Evolutionary conservation across 2,329 filamentous ascomycete genomes (phyloP), one percentile per base, ranked within the genome.

Genomic region (Fusarium domesticum): DNA sequence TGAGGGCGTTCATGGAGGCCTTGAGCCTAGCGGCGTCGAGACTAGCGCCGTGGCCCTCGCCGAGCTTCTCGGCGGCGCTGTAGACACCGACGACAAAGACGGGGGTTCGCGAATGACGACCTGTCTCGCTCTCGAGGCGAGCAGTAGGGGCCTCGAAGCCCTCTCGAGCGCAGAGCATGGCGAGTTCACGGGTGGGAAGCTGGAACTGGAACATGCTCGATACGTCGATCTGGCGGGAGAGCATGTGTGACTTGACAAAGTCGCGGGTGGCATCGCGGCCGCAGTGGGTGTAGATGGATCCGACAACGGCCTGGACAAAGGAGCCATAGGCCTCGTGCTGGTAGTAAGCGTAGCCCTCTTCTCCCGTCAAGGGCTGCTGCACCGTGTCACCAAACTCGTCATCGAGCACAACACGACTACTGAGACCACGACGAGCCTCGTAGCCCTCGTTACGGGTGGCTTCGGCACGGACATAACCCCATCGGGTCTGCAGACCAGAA

Each of bases 31-130:
- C 92, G 59, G 89, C 80, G 54, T 89, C 77, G 44, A 97, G 73
- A 67, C 80, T 91, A 37, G 85, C 73, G 18, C 87, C 93, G 16
- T 84, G 78, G n/a, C 84, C 93, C 72, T 98, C 92, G 43, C 92
- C 93, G 33, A 98, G 76, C 77, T 93, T 92, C 65, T 98, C 91
- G 48, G 77, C 75, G 39, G 92, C 93, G 56, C 87, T 95, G 73
- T 87, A 98, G 50, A 98, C 91, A 46, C 92, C 93, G 12, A 98
- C 91, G 20, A 96, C 83, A 62, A 85, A 97, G 14, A 98, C 93
- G 14, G 93, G 92, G 47, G 87, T 87, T 65, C 87, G 81, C 60
- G 87, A 93, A 56, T 79, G 68, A 46, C 93, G 83, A 64, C 93
- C 93, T 4, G 93, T 97, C 74, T 98, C 93, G 59, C 84, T 89